These are phyloP conservation scores for Fusarium sp. DNA, from an alignment of 2,329 filamentous ascomycete species.

Conservation along the genomic window DNA sequence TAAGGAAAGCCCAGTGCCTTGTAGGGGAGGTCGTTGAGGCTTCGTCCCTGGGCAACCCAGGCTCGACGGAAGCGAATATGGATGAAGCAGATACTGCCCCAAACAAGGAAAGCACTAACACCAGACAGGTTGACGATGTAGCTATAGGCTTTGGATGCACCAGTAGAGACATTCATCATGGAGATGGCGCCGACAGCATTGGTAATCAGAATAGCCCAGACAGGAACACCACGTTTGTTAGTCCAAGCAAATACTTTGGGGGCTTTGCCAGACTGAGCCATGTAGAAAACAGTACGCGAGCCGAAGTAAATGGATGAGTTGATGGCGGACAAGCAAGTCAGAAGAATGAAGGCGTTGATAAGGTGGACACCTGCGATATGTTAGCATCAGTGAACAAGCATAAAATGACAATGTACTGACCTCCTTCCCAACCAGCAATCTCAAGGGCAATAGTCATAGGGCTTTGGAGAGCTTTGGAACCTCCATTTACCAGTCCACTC, in stretches of 20 bases:
- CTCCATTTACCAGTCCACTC: slow-evolving; percentile 68
- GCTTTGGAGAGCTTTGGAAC: slow-evolving; percentile 72
- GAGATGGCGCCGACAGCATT: slow-evolving; percentile 77
- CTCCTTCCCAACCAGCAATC: slow-evolving; percentile 77
- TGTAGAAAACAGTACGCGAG: slow-evolving; percentile 78
- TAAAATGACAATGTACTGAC: slow-evolving; percentile 45
- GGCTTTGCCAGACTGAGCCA: slow-evolving; percentile 79
- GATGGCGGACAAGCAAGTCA: slow-evolving; percentile 77
- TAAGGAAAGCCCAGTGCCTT: slow-evolving; percentile 65
- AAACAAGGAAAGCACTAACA: slow-evolving; percentile 77
- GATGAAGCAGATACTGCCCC: slow-evolving; percentile 75
- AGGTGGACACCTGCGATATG: slow-evolving; percentile 66
- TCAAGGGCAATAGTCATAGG: slow-evolving; percentile 80
- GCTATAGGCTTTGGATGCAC: slow-evolving; percentile 71
- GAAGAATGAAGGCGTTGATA: slow-evolving; percentile 81
- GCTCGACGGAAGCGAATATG: slow-evolving; percentile 78
- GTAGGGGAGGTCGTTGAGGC: slow-evolving; percentile 65
- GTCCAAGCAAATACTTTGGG: slow-evolving; percentile 76
- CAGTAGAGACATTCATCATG: slow-evolving; percentile 79
- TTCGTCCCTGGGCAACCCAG: slow-evolving; percentile 68
- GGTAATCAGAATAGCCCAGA: slow-evolving; percentile 72
- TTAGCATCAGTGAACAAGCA: slow-evolving; percentile 6
- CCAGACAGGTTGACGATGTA: slow-evolving; percentile 79
- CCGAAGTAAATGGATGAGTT: slow-evolving; percentile 84
- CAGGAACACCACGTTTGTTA: slow-evolving; percentile 70